phyloP scores from a whole-genome alignment of 2,329 filamentous ascomycete genomes.

The Myriosclerotinia curreyana region DNA sequence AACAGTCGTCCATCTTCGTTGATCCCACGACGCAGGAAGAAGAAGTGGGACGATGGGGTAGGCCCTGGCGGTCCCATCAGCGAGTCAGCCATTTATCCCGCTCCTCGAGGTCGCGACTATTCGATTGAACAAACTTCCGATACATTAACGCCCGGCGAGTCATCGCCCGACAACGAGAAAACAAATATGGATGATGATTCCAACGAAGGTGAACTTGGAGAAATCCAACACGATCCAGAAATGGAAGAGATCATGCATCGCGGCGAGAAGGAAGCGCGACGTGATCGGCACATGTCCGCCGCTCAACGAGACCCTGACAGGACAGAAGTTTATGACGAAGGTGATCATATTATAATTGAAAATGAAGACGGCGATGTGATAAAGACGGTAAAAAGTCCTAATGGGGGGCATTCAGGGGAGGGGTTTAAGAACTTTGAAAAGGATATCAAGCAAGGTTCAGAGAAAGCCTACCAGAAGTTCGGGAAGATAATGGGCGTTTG shows the following conservation, averaged over 20 bases:
- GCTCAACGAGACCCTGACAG: conserved; percentile 37
- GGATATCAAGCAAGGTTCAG: conserved; percentile 38
- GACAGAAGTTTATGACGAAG: conserved; percentile 77
- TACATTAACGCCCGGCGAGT: conserved; percentile 36
- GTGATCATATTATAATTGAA: conserved; percentile 74
- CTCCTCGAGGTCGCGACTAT: conserved; percentile 36
- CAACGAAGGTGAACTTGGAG: conserved; percentile 36
- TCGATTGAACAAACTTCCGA: conserved; percentile 35
- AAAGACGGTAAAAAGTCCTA: conserved; percentile 51
- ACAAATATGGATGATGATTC: conserved; percentile 38
- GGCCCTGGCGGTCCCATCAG: conserved; percentile 84
- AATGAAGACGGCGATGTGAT: conserved; percentile 85
- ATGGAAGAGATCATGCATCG: conserved; percentile 39
- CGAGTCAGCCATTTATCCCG: conserved; percentile 83
- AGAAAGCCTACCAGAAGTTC: conserved; percentile 29
- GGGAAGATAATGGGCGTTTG: conserved; percentile 38
- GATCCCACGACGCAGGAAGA: conserved; percentile 60
- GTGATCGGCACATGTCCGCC: conserved; percentile 34
- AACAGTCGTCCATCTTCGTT: conserved; percentile 59
- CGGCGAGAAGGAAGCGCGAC: conserved; percentile 40
- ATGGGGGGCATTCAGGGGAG: conserved; percentile 28
- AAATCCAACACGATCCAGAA: conserved; percentile 40
- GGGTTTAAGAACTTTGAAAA: conserved; percentile 44
- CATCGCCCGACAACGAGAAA: conserved; percentile 33
- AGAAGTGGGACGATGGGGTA: conserved; percentile 66